phyloP scores from a whole-genome alignment of 2,329 filamentous ascomycete species.

The Pseudogymnoascus sp. region DNA sequence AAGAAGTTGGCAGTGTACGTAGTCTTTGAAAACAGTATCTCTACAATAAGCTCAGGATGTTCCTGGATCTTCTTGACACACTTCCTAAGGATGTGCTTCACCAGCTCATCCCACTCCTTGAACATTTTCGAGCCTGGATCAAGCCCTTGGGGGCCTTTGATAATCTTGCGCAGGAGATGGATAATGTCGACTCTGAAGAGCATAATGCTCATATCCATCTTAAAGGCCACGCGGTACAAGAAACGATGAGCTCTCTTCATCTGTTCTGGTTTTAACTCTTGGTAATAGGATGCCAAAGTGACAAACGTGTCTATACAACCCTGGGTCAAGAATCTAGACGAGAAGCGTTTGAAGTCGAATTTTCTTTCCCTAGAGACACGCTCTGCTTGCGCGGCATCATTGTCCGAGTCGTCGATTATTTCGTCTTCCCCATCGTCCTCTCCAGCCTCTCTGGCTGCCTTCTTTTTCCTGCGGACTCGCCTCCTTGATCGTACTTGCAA shows the following conservation, averaged over 20 bases:
- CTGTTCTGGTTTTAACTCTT: constrained; percentile 69
- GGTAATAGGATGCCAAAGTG: constrained; percentile 68
- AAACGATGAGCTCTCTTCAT: constrained; percentile 89
- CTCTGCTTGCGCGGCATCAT: constrained; percentile 66
- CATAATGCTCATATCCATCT: constrained; percentile 82
- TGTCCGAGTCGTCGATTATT: constrained; percentile 58
- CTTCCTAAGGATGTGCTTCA: constrained; percentile 73
- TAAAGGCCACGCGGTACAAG: constrained; percentile 90
- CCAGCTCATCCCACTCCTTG: constrained; percentile 86
- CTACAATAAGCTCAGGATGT: constrained; percentile 75
- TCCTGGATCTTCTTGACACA: constrained; percentile 80
- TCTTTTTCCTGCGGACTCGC: constrained; percentile 64
- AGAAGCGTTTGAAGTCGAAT: constrained; percentile 85
- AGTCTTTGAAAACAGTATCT: constrained; percentile 93
- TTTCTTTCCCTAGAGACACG: constrained; percentile 72
- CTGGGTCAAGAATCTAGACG: constrained; percentile 73
- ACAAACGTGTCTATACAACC: constrained; percentile 84
- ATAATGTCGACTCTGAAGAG: constrained; percentile 89
- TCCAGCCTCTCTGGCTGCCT: constrained; percentile 43
- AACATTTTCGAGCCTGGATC: constrained; percentile 58
- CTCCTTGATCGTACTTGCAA: constrained; percentile 83
- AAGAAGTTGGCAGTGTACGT: constrained; percentile 75
- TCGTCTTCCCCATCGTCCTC: constrained; percentile 38
- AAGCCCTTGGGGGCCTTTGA: constrained; percentile 76
- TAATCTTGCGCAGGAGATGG: constrained; percentile 78